Evolutionary conservation across 108 stramenopile species (phyloP).

Genomic region (Conticribra guillardii): DNA sequence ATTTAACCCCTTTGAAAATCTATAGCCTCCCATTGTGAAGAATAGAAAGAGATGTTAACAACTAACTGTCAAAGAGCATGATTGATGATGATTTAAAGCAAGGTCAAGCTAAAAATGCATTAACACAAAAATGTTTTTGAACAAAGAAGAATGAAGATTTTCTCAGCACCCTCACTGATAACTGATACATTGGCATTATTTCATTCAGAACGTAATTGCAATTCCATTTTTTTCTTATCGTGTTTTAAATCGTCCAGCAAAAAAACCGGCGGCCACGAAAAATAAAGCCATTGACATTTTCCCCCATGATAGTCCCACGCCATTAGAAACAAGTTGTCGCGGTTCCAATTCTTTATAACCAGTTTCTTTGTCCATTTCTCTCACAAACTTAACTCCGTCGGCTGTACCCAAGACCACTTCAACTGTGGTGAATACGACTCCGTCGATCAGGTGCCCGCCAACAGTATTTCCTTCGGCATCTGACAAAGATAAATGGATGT

Average conservation of each 20-base stretch:
- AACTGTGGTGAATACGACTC: slow-evolving; percentile 73
- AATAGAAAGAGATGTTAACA: too few species aligned
- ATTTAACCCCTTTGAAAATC: too few species aligned
- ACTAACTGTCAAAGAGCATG: too few species aligned
- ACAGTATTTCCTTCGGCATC: slow-evolving; percentile 56
- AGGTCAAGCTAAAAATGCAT: too few species aligned
- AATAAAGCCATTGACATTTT: slow-evolving; percentile 7
- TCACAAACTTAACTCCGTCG: slow-evolving; percentile 53
- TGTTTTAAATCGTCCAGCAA: slow-evolving; percentile 8
- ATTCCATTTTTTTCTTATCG: background rate
- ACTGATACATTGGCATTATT: too few species aligned
- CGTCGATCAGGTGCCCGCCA: slow-evolving; percentile 81
- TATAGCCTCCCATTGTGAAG: too few species aligned
- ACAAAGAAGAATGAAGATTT: too few species aligned
- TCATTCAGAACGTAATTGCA: too few species aligned
- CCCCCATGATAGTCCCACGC: background rate
- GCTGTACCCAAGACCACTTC: slow-evolving; percentile 80
- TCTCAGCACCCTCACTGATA: too few species aligned
- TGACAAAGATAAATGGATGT: slow-evolving; percentile 60
- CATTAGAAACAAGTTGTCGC: slow-evolving; percentile 1
- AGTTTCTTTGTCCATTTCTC: slow-evolving; percentile 62
- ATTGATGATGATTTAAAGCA: too few species aligned
- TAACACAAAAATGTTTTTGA: too few species aligned
- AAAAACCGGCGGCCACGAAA: slow-evolving; percentile 9
- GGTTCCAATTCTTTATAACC: slow-evolving; percentile 70